Evolutionary conservation across 352 stramenopile species (phyloP).

Genomic region (Phytophthora lateralis): DNA sequence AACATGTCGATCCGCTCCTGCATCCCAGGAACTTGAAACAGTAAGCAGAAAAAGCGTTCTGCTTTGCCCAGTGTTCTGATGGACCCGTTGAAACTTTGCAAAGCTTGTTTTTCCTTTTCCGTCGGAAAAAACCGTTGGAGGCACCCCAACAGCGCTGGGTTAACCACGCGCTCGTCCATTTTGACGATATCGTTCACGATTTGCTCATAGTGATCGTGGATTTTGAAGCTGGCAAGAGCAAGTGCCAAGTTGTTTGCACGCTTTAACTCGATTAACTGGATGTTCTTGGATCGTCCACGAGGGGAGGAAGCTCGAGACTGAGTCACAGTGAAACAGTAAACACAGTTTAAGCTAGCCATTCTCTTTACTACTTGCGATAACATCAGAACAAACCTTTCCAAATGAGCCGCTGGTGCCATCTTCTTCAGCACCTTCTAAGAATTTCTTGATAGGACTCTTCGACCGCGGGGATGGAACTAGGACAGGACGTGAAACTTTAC

Average conservation of each 20-base stretch:
- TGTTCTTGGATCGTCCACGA: slow-evolving; percentile 72
- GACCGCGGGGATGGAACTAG: slow-evolving; percentile 60
- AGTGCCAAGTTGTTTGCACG: slow-evolving; percentile 82
- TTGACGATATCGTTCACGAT: slow-evolving; percentile 62
- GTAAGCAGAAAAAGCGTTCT: slow-evolving; percentile 71
- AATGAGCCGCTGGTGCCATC: slow-evolving; percentile 43
- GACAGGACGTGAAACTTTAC: slow-evolving; percentile 49
- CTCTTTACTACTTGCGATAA: neutral
- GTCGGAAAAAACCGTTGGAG: slow-evolving; percentile 82
- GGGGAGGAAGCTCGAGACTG: slow-evolving; percentile 72
- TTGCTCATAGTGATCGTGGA: slow-evolving; percentile 69
- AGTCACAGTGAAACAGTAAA: slow-evolving; percentile 1
- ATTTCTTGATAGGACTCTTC: slow-evolving; percentile 37
- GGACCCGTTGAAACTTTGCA: slow-evolving; percentile 53
- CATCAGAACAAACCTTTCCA: slow-evolving; percentile 51
- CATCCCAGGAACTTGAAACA: slow-evolving; percentile 67
- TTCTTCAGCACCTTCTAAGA: slow-evolving; percentile 22
- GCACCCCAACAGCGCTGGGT: slow-evolving; percentile 63
- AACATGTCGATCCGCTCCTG: slow-evolving; percentile 75
- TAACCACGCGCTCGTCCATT: slow-evolving; percentile 66
- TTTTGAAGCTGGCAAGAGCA: slow-evolving; percentile 79
- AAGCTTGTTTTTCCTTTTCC: slow-evolving; percentile 54
- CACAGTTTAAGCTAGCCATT: neutral
- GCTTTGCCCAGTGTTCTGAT: slow-evolving; percentile 63
- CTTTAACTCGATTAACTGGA: slow-evolving; percentile 81